Evolutionary conservation across 768 basidiomycete genomes (phyloP).

Genomic region (Boletus insuetus): DNA sequence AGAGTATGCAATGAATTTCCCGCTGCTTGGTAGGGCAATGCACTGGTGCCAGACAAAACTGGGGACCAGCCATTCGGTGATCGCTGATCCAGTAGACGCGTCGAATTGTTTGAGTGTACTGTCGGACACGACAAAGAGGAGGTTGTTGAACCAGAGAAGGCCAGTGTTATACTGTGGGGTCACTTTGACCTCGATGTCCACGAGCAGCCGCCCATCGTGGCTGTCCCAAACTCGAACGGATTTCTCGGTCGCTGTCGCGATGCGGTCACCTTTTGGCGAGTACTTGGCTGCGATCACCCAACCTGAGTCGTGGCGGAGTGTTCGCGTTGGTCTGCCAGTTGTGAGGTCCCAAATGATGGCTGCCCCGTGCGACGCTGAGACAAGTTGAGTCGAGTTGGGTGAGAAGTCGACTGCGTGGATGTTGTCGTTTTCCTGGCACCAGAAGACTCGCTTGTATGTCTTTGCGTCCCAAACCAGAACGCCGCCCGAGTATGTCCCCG

Average conservation of each 20-base stretch:
- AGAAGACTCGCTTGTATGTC: background rate
- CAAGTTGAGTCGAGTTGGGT: background rate
- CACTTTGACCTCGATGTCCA: background rate
- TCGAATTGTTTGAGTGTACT: background rate
- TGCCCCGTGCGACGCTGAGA: background rate
- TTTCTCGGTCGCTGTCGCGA: background rate
- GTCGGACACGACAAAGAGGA: background rate
- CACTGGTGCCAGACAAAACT: background rate
- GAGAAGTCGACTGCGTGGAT: conserved; percentile 3
- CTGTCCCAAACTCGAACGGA: background rate
- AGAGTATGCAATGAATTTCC: background rate
- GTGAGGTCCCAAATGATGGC: background rate
- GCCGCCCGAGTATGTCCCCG: background rate
- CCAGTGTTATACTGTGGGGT: background rate
- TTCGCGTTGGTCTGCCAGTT: background rate
- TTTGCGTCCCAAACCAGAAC: background rate
- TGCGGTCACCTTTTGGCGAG: background rate
- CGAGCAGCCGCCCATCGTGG: background rate
- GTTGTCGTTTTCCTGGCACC: background rate
- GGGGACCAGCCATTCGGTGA: background rate
- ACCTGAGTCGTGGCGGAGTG: background rate
- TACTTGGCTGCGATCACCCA: background rate
- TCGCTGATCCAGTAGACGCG: background rate
- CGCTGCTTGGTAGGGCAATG: background rate
- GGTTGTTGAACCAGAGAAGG: conserved; percentile 2